Conservation (phyloP, 192 early-diverging fungal genomes). For the Martensiomyces pterosporus region DNA sequence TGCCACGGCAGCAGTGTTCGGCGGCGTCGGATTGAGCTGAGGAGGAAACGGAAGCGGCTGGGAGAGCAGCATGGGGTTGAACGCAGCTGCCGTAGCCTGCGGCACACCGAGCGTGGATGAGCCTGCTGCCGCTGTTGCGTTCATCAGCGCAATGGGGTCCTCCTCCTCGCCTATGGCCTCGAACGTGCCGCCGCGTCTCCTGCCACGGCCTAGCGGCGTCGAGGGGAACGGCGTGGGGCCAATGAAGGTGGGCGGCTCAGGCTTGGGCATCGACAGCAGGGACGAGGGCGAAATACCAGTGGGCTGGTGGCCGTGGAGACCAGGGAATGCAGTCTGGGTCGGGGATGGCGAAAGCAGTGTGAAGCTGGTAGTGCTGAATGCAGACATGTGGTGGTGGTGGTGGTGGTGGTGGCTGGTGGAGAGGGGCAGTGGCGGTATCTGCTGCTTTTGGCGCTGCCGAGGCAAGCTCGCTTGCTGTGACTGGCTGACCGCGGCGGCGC, state of each 20-base stretch:
- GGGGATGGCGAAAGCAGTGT: neutral
- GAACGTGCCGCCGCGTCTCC: conserved; percentile 41
- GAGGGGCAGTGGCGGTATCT: too few species aligned
- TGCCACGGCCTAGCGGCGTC: conserved; percentile 15
- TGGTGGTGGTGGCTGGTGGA: neutral
- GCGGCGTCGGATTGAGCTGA: conserved; percentile 9
- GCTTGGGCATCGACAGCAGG: too few species aligned
- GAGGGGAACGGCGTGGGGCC: conserved; percentile 9
- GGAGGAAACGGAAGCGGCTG: conserved; percentile 42
- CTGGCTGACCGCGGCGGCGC: too few species aligned
- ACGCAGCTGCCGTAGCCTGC: conserved; percentile 8
- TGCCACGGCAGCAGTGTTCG: conserved; percentile 14
- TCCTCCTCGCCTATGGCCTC: conserved; percentile 49
- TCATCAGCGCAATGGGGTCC: conserved; percentile 24
- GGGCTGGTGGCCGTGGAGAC: too few species aligned
- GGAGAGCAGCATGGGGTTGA: conserved; percentile 44
- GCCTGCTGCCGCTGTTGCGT: conserved; percentile 5
- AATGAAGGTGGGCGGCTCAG: conserved; percentile 1
- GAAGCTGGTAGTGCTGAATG: neutral
- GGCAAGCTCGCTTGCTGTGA: too few species aligned
- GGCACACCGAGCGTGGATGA: conserved; percentile 2
- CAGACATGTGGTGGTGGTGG: neutral
- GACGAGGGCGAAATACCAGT: too few species aligned
- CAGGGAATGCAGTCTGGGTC: too few species aligned
- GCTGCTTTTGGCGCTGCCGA: too few species aligned